Base-by-base conservation (phyloP, 1,284 basidiomycete species). In the Mycena citricolor region DNA sequence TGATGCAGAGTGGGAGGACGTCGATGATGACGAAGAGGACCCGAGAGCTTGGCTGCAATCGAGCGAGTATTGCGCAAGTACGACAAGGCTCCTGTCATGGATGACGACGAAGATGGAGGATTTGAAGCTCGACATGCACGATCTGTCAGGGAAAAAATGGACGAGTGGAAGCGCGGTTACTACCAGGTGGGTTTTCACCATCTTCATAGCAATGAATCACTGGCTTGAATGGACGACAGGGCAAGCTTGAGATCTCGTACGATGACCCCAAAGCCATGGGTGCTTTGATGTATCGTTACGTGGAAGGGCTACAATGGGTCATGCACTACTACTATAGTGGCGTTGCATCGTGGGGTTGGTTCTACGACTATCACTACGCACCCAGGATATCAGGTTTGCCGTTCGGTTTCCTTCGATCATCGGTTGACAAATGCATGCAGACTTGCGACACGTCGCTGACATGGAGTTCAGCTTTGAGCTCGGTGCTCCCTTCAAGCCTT, bases 311-410 rank as follows among this genome's bases (percentile, higher is more conserved):
- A 50, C 97, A 99, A 63, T 99, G 95, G 97, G 93, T 99, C 23
- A 87, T 99, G 82, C 89, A 94, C 63, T 99, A 99, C 67, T 99
- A 99, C 66, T 98, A 98, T 68, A 84, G 89, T 54, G 95, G 95
- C 25, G 94, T 97, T 12, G 90, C 91, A 2, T 94, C 92, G 5
- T 99, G 95, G 95, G 82, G 91, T 20, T 99, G 97, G 97, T 99
- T 97, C 73, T 99, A 98, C 69, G 75, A 94, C 62, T 98, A 97
- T 64, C 95, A 99, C 65, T 99, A 97, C 65, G 89, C 95, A 0
- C 95, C 94, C 12, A 81, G 92, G 39, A 94, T 97, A 52, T 91
- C 90, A 30, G 93, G 92, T 91, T 54, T 47, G 77, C 60, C 10
- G 19, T 4, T 36, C 17, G 4, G 47, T 20, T 42, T 34, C 20